Base-by-base conservation (phyloP, 2,329 filamentous ascomycete genomes). In the Chrysoporthe puriensis region DNA sequence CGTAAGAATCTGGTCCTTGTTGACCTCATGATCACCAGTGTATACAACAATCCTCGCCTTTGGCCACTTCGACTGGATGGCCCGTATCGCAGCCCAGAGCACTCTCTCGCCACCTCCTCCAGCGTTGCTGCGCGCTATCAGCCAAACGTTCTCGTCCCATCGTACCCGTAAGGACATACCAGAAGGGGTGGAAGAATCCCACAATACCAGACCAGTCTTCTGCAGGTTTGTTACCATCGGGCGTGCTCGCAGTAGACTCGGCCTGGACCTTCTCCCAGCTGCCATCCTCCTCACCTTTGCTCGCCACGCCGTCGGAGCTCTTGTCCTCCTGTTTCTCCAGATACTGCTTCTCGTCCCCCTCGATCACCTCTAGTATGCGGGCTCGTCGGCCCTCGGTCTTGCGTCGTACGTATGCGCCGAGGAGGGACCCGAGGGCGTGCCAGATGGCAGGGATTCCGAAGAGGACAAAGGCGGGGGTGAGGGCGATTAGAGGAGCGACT, bases 101-200 rank as follows among this genome's bases (percentile, higher is more conserved):
- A 99, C 96, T 77, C 96, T 86, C 80, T 99, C 96, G 70, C 96
- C 96, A 69, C 96, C 96, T 40, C 96, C 96, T 66, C 96, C 96
- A 62, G 96, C 96, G 82, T 99, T 98, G 80, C 92, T 96, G 70
- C 63, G 57, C 48, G 4, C 8, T 57, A 68, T 73, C 48, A 73
- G 71, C 48, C 26, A 50, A 43, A 43, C n/a, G n/a, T 62, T 21
- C 43, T 2, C 14, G 14, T 18, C 14, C 16, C 1, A n/a, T 8
- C 9, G 6, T 13, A n/a, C 14, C 4, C 7, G 5, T 9, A 5
- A 21, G 3, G 2, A 76, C 85, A 71, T 83, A 95, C 92, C 96
- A 98, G 78, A 97, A 99, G 1, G 96, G 96, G 78, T 99, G 96
- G 77, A 99, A 97, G 85, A 99, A 98, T 59, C 93, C 96, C 70